Evolutionary conservation across 2,329 filamentous ascomycete species (phyloP).

Genomic region (Botrytis fragariae): DNA sequence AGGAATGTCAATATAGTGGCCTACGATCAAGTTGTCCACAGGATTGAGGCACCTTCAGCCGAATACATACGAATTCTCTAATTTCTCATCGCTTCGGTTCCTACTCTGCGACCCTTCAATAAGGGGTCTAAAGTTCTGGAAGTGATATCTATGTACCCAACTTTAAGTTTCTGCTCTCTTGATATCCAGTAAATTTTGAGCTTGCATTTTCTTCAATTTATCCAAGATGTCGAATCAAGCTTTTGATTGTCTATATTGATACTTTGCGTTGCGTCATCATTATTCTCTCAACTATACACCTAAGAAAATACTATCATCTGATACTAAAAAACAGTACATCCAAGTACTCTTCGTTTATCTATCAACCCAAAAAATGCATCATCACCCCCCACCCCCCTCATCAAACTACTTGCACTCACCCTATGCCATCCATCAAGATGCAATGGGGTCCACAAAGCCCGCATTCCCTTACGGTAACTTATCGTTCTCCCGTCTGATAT

Average conservation of each 20-base stretch:
- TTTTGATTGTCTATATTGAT: background rate
- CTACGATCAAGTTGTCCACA: background rate
- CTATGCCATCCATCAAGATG: background rate
- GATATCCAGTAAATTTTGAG: background rate
- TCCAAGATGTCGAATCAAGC: background rate
- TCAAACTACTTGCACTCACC: background rate
- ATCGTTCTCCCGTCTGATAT: background rate
- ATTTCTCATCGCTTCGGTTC: background rate
- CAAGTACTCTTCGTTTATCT: background rate
- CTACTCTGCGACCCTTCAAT: background rate
- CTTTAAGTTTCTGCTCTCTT: fast-evolving
- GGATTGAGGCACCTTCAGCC: background rate
- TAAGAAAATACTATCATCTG: background rate
- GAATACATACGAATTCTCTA: fast-evolving
- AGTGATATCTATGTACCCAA: background rate
- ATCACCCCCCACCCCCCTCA: background rate
- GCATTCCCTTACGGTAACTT: background rate
- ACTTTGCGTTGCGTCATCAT: background rate
- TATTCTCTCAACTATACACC: background rate
- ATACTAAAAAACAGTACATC: background rate
- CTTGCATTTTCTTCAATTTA: background rate
- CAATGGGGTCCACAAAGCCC: background rate
- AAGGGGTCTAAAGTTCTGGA: fast-evolving
- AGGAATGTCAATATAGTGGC: background rate
- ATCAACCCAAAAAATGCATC: background rate